Conservation (phyloP, 1,284 basidiomycete species). For the Golubevia sp. region DNA sequence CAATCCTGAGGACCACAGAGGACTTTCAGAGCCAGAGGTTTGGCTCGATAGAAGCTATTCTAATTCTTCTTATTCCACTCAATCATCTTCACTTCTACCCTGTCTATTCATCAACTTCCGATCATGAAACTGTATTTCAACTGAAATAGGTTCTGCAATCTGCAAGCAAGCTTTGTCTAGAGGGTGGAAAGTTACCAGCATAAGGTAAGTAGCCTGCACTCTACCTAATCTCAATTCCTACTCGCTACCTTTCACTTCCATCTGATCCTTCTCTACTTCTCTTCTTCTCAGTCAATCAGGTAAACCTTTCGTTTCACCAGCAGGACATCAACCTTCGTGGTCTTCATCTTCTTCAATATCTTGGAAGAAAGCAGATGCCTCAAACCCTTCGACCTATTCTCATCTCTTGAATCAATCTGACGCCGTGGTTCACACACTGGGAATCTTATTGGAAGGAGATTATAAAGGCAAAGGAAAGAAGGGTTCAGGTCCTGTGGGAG, state of each 20-base stretch:
- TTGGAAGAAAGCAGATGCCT: conserved; percentile 63
- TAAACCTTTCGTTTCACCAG: conserved; percentile 79
- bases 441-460: conserved; percentile 79
- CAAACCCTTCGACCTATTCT: conserved; percentile 77
- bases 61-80: conserved; percentile 6
- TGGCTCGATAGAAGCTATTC: too few species aligned
- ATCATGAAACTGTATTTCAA: background rate
- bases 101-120: background rate
- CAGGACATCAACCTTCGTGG: conserved; percentile 88
- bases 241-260: background rate
- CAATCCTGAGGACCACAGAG: too few species aligned
- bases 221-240: background rate
- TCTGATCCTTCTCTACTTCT: conserved; percentile 1
- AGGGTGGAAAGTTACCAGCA: conserved; percentile 84
- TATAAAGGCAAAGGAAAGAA: conserved; percentile 70
- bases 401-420: conserved; percentile 71
- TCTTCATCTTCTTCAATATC: conserved; percentile 63
- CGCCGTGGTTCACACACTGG: conserved; percentile 92
- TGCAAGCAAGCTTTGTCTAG: conserved; percentile 81
- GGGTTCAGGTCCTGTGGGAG: conserved; percentile 63
- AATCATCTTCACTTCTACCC: conserved; percentile 3
- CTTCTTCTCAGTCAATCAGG: conserved; percentile 74
- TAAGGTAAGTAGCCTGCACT: conserved; percentile 70
- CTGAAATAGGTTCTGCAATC: conserved; percentile 81
- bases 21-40: too few species aligned